A percentile compares a stretch with the other conserved stretches of the same genome.
Evolutionary conservation across 2,329 filamentous ascomycete species (phyloP).

Genomic region (Fusarium metavorans): DNA sequence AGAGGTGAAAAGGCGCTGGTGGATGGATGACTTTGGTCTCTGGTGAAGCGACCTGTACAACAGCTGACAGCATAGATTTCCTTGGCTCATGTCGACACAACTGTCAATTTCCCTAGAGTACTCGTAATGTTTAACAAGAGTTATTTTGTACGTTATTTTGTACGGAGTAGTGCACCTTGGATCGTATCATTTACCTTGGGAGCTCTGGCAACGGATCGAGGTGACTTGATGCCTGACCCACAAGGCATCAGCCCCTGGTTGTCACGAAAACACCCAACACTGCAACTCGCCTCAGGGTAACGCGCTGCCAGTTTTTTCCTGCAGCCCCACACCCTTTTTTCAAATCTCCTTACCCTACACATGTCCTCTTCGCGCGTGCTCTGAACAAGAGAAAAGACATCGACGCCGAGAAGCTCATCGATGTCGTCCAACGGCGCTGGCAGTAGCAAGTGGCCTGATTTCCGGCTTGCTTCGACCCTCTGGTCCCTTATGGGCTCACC

Average conservation of each 20-base stretch:
- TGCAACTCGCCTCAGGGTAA: constrained; percentile 22
- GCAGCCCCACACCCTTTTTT: constrained; percentile 43
- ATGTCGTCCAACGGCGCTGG: constrained; percentile 43
- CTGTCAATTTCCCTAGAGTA: constrained; percentile 27
- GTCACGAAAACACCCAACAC: constrained; percentile 21
- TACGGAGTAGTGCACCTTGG: neutral
- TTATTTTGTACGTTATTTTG: neutral
- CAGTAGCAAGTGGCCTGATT: constrained; percentile 50
- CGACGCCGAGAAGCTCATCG: constrained; percentile 34
- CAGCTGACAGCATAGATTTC: constrained; percentile 39
- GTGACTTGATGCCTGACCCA: constrained; percentile 31
- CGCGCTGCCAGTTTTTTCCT: constrained; percentile 44
- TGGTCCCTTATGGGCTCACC: constrained; percentile 47
- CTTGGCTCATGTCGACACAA: constrained; percentile 36
- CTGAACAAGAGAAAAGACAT: constrained; percentile 31
- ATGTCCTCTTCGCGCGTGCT: constrained; percentile 26
- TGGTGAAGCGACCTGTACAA: constrained; percentile 36
- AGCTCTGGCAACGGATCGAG: neutral
- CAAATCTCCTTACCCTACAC: constrained; percentile 43
- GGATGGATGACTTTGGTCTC: constrained; percentile 19
- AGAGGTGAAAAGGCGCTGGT: constrained; percentile 18
- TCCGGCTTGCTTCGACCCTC: constrained; percentile 49
- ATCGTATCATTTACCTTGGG: neutral
- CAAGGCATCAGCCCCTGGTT: constrained; percentile 32
- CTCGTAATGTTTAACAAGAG: constrained; percentile 3